Percentiles rank a stretch among this genome's conserved stretches.
phyloP scores from a whole-genome alignment of 441 rosid genomes.

The California macrophylla region DNA sequence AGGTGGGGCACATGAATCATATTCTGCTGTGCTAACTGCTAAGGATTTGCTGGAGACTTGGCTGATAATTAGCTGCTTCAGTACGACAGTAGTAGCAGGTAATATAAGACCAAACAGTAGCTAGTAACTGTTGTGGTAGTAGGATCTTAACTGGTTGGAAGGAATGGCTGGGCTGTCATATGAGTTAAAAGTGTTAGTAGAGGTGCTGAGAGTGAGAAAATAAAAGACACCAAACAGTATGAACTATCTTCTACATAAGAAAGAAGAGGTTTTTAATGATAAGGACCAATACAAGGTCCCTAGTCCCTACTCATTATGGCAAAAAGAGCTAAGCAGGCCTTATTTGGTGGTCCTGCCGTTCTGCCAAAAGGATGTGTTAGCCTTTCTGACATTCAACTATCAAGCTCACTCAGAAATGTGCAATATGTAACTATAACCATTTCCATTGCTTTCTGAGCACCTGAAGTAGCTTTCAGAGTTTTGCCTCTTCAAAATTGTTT shows the following conservation, averaged over 20 bases:
- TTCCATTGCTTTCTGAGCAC: too few relatives aligned
- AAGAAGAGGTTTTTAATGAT: neutral
- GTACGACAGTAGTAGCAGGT: too few relatives aligned
- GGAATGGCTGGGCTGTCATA: neutral
- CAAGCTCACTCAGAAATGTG: too few relatives aligned
- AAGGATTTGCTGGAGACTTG: neutral
- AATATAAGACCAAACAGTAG: neutral
- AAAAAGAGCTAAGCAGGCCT: neutral
- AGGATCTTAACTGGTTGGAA: neutral
- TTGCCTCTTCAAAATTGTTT: too few relatives aligned
- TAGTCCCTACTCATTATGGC: neutral
- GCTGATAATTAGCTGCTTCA: neutral
- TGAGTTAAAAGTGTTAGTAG: neutral
- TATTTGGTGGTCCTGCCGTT: too few relatives aligned
- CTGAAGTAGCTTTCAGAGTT: too few relatives aligned
- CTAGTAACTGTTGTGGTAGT: too few relatives aligned
- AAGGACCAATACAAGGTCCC: neutral
- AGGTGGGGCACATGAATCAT: neutral
- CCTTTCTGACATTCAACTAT: too few relatives aligned
- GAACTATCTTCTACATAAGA: neutral
- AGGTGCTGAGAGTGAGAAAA: neutral
- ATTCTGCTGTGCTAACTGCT: neutral
- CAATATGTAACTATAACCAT: too few relatives aligned
- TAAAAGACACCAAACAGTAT: neutral
- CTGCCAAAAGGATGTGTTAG: too few relatives aligned